Conservation (phyloP, 1,284 basidiomycete genomes). For the Bjerkandera adusta region DNA sequence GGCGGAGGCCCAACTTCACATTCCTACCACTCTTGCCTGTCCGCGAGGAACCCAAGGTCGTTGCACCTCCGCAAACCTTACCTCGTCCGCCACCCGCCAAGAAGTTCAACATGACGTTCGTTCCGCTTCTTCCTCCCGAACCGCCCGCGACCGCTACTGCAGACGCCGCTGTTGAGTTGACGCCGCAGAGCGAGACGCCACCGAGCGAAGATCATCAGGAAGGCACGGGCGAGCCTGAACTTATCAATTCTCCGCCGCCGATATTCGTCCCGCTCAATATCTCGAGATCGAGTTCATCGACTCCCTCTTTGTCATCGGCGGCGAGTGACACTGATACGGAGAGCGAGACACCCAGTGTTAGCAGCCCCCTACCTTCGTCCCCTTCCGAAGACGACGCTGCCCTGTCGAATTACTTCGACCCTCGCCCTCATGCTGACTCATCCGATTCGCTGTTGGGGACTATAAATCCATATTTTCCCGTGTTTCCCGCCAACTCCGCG, state of each 20-base stretch:
- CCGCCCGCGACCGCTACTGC: slow-evolving; percentile 4
- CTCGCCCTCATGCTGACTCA: not conserved
- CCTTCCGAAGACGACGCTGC: slow-evolving; percentile 23
- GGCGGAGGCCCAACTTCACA: slow-evolving; percentile 21
- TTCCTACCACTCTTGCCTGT: slow-evolving; percentile 30
- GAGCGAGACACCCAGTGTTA: slow-evolving; percentile 26
- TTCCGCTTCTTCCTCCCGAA: slow-evolving; percentile 24
- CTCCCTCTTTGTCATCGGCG: slow-evolving; percentile 17
- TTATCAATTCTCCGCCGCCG: not conserved
- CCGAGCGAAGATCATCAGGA: slow-evolving; percentile 14
- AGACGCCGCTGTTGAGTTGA: slow-evolving; percentile 6
- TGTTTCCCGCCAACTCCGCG: slow-evolving; percentile 21
- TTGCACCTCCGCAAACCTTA: slow-evolving; percentile 11
- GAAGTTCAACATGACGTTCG: slow-evolving; percentile 30
- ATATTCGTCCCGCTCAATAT: slow-evolving; percentile 4
- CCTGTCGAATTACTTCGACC: slow-evolving; percentile 19
- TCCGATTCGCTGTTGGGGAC: not conserved
- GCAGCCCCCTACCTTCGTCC: slow-evolving; percentile 23
- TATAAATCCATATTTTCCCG: slow-evolving; percentile 20
- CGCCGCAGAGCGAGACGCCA: slow-evolving; percentile 10
- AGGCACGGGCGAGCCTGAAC: slow-evolving; percentile 16
- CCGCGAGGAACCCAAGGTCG: slow-evolving; percentile 18
- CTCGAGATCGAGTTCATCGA: slow-evolving; percentile 11
- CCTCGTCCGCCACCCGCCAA: slow-evolving; percentile 18
- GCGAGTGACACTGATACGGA: slow-evolving; percentile 30